Evolutionary conservation across 495 filamentous ascomycete species (phyloP), one percentile per base, ranked within the genome.

Genomic region (Neurospora sp.): DNA sequence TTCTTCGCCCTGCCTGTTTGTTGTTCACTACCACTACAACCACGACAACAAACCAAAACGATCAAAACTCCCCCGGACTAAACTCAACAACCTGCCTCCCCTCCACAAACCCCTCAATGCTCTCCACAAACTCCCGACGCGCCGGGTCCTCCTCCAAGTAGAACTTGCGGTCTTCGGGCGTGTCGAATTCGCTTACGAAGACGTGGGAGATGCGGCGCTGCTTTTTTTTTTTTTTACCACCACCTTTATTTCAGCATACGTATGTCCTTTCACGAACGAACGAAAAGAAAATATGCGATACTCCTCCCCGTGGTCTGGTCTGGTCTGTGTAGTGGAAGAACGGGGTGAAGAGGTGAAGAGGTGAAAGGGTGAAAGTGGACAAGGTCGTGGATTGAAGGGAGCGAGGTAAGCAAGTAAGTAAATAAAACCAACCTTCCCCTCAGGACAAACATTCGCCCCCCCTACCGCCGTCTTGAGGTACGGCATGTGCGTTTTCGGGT

Each of bases 121-220:
- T 79, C 70, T 83, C 78, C 53, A 82, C 76, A 66, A 87, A 87
- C 4, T 69, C 81, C 31, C 77, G 68, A 76, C 90, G 87, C n/a
- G 79, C 83, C 1, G 85, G 87, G 72, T 90, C 89, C n/a, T 83
- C 74, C 20, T 83, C 70, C 4, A 85, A 35, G 74, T 88, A 90
- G 74, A 88, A 91, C 11, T 84, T 78, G 40, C 86, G 79, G 74
- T 91, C 89, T 69, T 85, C 85, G n/a, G 81, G 79, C 68, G 77
- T 90, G 39, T 87, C 86, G 74, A 93, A 92, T 75, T 90, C 84
- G 40, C 83, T 74, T 3, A 92, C 80, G 74, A 91, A 91, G 1
- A 76, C 86, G 75, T 93, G 90, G 7, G 87, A 87, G 70, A 86
- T 84, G 3, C 82, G 87, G 37, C 81, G 78, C 87, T 91, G 72